Base-by-base conservation (phyloP, 352 stramenopile genomes). In the Globisporangium emineosum region DNA sequence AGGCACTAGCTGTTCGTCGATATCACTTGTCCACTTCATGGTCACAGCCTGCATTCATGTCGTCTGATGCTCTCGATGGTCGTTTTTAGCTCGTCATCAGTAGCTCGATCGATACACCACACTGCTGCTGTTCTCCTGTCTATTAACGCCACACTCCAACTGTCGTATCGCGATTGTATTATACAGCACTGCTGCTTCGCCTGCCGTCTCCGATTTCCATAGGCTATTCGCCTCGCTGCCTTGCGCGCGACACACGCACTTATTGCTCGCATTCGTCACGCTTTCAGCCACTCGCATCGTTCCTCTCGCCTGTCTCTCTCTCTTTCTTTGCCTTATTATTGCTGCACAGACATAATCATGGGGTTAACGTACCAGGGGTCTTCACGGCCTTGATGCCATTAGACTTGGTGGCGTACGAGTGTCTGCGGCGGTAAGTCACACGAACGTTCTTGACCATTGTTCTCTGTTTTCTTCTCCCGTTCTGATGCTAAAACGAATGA, bases 361-460 rank as follows among this genome's bases (percentile, higher is more conserved):
- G 17, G 33, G 15, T n/a, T 52, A 55, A 78, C 82, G 53, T 88
- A 96, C 97, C 97, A 51, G 97, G 97, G 45, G 97, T 99, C 83
- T 98, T 98, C 55, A 99, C 91, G 57, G 92, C 83, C 71, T 90
- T 88, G 69, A 98, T 92, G 70, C 83, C 85, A 81, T 99, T 98
- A 30, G 89, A 98, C 73, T 79, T 79, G 73, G 97, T 99, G 71
- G 93, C 92, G 86, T 99, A 99, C 73, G 93, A 97, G 86, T 99
- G 97, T 66, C 97, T 91, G 81, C 94, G 91, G 65, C 84, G 78
- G 80, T 98, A 98, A 53, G 93, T 98, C 73, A 98, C 96, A 76
- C 97, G 90, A 73, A 93, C 86, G 84, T 99, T 96, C 83, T 94
- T 93, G 70, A 93, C 87, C 90, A 97, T 97, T 64, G 62, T 82